Percentiles rank a stretch among this genome's conserved stretches.
Conservation (phyloP, 805 yeast genomes). For the Saitoella complicata region DNA sequence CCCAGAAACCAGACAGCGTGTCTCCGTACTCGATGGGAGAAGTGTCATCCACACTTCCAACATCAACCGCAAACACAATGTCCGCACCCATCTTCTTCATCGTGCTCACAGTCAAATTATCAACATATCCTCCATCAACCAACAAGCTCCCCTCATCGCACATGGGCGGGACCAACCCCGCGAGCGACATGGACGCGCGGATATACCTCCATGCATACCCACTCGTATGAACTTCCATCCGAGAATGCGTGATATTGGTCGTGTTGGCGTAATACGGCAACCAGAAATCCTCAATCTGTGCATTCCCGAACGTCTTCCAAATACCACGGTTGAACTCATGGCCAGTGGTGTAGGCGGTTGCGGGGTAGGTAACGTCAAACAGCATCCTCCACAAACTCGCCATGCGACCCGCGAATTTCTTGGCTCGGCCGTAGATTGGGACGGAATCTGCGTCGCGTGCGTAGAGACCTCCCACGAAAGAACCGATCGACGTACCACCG, state of each 20-base stretch:
- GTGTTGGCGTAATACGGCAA: constrained; percentile 75
- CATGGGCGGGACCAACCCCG: constrained; percentile 78
- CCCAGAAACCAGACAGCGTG: constrained; percentile 70
- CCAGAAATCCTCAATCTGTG: constrained; percentile 94
- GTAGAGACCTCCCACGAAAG: constrained; percentile 88
- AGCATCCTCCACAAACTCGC: constrained; percentile 74
- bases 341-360: constrained; percentile 89
- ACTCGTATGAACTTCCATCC: constrained; percentile 82
- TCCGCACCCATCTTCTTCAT: constrained; percentile 76
- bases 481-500: constrained; percentile 94
- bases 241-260: constrained; percentile 84
- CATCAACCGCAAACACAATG: constrained; percentile 82
- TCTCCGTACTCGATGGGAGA: constrained; percentile 87
- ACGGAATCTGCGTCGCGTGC: constrained; percentile 86
- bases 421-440: constrained; percentile 78
- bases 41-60: constrained; percentile 85
- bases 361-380: constrained; percentile 79
- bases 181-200: constrained; percentile 91
- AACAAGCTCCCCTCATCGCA: constrained; percentile 85
- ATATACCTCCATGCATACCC: constrained; percentile 95
- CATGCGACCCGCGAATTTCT: constrained; percentile 67
- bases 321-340: constrained; percentile 93
- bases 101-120: constrained; percentile 79
- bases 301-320: constrained; percentile 91
- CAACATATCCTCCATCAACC: constrained; percentile 91